Conservation (phyloP, 2,329 filamentous ascomycete species). For the Venturia aucupariae region DNA sequence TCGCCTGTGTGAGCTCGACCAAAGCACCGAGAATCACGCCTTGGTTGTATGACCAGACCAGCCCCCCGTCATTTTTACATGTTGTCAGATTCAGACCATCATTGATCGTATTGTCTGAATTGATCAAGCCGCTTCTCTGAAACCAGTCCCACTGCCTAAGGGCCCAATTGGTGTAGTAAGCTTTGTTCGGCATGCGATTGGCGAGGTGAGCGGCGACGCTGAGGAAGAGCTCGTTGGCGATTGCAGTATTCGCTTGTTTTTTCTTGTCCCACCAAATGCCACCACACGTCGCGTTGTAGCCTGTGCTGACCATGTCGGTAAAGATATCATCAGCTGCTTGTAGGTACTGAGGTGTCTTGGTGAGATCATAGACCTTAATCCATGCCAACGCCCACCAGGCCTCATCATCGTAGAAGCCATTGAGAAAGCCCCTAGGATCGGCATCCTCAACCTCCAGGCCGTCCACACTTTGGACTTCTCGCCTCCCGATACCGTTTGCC, state of each 20-base stretch:
- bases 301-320: constrained; percentile 32
- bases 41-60: constrained; percentile 49
- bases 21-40: constrained; percentile 52
- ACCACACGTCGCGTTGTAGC: constrained; percentile 36
- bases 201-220: constrained; percentile 47
- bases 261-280: constrained; percentile 42
- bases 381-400: constrained; percentile 43
- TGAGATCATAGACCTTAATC: constrained; percentile 47
- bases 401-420: constrained; percentile 44
- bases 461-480: constrained; percentile 16
- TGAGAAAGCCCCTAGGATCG: constrained; percentile 26
- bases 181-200: constrained; percentile 35
- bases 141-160: constrained; percentile 45
- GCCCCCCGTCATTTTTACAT: constrained; percentile 44
- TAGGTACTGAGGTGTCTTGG: constrained; percentile 36
- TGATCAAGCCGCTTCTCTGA: constrained; percentile 37
- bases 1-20: constrained; percentile 41
- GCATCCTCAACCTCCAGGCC: constrained; percentile 20
- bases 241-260: constrained; percentile 41
- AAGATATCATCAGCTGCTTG: constrained; percentile 42
- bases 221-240: constrained; percentile 50
- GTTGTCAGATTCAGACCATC: constrained; percentile 39
- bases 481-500: background rate
- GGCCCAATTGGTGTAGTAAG: constrained; percentile 38
- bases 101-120: constrained; percentile 41